Evolutionary conservation across 371 early-diverging fungal genomes (phyloP).

Genomic region (Paraphysoderma sedebokerense): DNA sequence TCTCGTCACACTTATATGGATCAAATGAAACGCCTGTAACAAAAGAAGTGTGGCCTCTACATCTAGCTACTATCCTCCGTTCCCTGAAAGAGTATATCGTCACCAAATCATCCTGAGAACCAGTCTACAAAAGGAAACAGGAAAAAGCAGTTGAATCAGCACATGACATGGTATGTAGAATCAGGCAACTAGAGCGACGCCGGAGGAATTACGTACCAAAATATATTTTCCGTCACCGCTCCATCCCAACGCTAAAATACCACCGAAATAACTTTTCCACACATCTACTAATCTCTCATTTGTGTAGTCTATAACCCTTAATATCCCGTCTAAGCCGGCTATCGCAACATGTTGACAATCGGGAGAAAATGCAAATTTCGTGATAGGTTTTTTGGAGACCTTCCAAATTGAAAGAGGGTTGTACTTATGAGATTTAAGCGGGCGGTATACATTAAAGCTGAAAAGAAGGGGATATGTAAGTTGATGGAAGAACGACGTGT

Average conservation of each 20-base stretch:
- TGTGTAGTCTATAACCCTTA: slow-evolving; percentile 56
- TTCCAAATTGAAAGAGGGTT: slow-evolving; percentile 67
- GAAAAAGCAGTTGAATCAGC: not conserved
- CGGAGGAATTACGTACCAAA: slow-evolving; percentile 46
- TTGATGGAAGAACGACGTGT: not conserved
- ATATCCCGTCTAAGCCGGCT: slow-evolving; percentile 51
- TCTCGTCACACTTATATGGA: slow-evolving; percentile 62
- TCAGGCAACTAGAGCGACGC: too few relatives aligned
- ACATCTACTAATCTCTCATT: slow-evolving; percentile 48
- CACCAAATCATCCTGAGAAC: slow-evolving; percentile 92
- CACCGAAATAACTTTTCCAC: slow-evolving; percentile 63
- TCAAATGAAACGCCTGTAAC: slow-evolving; percentile 77
- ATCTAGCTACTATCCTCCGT: slow-evolving; percentile 59
- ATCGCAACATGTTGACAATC: slow-evolving; percentile 65
- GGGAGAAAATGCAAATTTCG: slow-evolving; percentile 71
- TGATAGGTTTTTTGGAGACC: slow-evolving; percentile 41
- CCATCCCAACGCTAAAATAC: slow-evolving; percentile 74
- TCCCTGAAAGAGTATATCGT: slow-evolving; percentile 76
- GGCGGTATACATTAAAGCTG: slow-evolving; percentile 27
- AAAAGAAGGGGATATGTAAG: not conserved
- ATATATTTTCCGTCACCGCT: slow-evolving; percentile 83
- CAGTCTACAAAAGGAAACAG: slow-evolving; percentile 21
- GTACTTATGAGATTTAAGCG: slow-evolving; percentile 27
- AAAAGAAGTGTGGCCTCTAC: slow-evolving; percentile 90
- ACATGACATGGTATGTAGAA: not conserved